Percentiles rank a stretch among this genome's conserved stretches.
Conservation (phyloP, 1,284 basidiomycete species). For the Ceratobasidium theobromae region DNA sequence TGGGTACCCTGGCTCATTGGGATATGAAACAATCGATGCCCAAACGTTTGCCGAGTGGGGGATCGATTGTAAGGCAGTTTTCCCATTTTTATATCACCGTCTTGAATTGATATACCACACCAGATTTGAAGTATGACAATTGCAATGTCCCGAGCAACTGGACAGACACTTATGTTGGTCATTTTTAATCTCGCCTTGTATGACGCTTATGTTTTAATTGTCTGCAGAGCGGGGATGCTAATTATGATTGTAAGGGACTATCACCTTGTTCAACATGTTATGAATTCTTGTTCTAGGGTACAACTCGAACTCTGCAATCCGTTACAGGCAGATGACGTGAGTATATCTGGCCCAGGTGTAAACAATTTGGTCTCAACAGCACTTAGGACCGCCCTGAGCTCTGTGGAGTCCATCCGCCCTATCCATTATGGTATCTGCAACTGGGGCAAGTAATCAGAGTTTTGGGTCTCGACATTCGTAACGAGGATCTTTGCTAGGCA, state of each 20-base stretch:
- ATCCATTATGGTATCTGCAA: slow-evolving; percentile 55
- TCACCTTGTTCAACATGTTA: neutral
- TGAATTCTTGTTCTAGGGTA: slow-evolving; percentile 40
- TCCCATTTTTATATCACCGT: neutral
- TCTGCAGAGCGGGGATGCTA: neutral
- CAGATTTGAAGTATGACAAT: slow-evolving; percentile 60
- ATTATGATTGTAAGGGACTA: slow-evolving; percentile 42
- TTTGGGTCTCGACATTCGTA: neutral
- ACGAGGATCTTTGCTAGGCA: neutral
- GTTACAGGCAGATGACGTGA: slow-evolving; percentile 57
- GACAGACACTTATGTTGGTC: slow-evolving; percentile 49
- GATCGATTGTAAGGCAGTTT: slow-evolving; percentile 48
- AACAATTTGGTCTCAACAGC: neutral
- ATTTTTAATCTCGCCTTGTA: neutral
- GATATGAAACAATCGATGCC: slow-evolving; percentile 53
- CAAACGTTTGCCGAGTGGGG: slow-evolving; percentile 56
- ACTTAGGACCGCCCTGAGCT: slow-evolving; percentile 9
- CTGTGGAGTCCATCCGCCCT: slow-evolving; percentile 41
- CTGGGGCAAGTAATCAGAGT: slow-evolving; percentile 48
- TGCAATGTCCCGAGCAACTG: slow-evolving; percentile 58
- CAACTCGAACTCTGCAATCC: slow-evolving; percentile 57
- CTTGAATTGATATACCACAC: neutral
- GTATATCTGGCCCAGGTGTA: slow-evolving; percentile 38
- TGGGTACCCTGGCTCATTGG: slow-evolving; percentile 55
- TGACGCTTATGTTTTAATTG: neutral